Conservation (phyloP, 2,329 filamentous ascomycete species). For the Calonectria henricotiae region DNA sequence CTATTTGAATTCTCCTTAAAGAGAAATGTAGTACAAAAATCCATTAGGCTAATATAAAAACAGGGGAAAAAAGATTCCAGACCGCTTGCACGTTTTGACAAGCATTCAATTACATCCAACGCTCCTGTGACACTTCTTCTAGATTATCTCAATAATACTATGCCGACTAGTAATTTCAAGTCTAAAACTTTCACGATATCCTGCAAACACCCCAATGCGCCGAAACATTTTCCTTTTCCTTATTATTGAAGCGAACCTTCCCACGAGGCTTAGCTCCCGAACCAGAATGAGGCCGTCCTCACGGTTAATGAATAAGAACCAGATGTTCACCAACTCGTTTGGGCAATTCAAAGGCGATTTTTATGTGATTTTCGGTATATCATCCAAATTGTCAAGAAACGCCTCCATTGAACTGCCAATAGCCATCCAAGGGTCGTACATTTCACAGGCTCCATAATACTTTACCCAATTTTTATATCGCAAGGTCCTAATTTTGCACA, state of each 20-base stretch:
- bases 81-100: too few relatives aligned
- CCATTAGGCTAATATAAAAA: neutral
- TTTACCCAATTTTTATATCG: neutral
- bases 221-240: neutral
- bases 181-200: neutral
- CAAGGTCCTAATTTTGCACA: neutral
- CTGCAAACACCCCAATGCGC: slow-evolving; percentile 4
- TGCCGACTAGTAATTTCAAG: neutral
- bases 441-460: neutral
- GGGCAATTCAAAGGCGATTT: neutral
- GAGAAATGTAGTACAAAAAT: neutral
- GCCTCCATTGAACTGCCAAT: neutral
- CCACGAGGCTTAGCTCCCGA: neutral
- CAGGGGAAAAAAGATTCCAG: neutral
- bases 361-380: neutral
- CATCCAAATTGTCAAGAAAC: slow-evolving; percentile 3
- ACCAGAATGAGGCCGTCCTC: neutral
- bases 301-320: neutral
- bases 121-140: too few relatives aligned
- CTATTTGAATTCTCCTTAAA: neutral
- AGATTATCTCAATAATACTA: neutral
- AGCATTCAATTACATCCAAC: too few relatives aligned
- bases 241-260: neutral
- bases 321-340: neutral
- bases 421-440: neutral